Evolutionary conservation across 2,329 filamentous ascomycete genomes (phyloP), one percentile per base, ranked within the genome.

Genomic region (Cytospora schulzeri): DNA sequence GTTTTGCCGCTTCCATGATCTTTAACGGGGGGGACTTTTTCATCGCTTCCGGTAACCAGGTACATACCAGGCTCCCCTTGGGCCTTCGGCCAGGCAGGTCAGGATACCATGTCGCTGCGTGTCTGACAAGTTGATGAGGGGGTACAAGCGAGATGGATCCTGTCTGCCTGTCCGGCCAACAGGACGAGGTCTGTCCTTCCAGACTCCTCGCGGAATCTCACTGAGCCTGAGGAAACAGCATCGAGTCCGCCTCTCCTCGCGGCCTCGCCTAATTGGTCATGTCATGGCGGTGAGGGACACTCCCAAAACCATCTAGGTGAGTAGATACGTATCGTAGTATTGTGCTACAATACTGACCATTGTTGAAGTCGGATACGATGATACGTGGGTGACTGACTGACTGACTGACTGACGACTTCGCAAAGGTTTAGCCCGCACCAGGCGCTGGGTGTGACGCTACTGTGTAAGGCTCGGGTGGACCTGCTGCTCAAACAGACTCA

Each of bases 401-500:
- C 33, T 41, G 35, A 41, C 22, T 35, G 26, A 19, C 28, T 33
- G 53, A 38, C 31, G 29, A 14, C n/a, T 29, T 57, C 26, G 56
- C 9, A 17, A 24, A 15, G 50, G n/a, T 61, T 48, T 24, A 54
- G 60, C 35, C 33, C 51, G 60, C 38, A 56, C 35, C 19, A 35
- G 19, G 29, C 53, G n/a, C 45, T 11, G n/a, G n/a, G 45, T 48
- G n/a, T 9, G n/a, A 48, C 45, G 45, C n/a, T 24, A 48, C 45
- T 22, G 8, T 22, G 45, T 48, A 48, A 48, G 11, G n/a, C 45
- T 24, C 45, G 57, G 57, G 19, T 59, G 33, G 61, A 62, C 58
- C 57, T 64, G 57, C 57, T 64, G 33, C 56, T 48, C 45, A 48
- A 48, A 12, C 45, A 24, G 19, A 22, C 8, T 24, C 45, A 14